A percentile compares a stretch with the other conserved stretches of the same genome.
Conservation (phyloP, 805 yeast genomes). For the Alloascoidea hylecoeti region DNA sequence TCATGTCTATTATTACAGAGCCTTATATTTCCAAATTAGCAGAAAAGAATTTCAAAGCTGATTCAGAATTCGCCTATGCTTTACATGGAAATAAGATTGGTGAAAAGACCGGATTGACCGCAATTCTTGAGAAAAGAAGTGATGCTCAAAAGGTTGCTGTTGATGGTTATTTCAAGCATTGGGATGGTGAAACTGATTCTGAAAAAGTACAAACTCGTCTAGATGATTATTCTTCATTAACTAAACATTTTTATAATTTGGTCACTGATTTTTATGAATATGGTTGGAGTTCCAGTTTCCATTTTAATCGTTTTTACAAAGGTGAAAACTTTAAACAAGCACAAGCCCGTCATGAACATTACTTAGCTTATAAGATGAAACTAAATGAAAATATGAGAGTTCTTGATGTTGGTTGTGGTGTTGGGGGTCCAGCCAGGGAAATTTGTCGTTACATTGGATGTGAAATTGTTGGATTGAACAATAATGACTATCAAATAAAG, state of each 20-base stretch:
- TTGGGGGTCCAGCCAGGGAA: constrained; percentile 86
- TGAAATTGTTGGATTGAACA: constrained; percentile 64
- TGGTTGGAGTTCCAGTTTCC: constrained; percentile 99
- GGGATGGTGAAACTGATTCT: constrained; percentile 70
- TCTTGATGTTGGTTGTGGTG: constrained; percentile 85
- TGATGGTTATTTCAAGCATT: constrained; percentile 68
- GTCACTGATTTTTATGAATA: constrained; percentile 92
- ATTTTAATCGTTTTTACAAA: constrained; percentile 83
- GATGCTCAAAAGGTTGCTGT: constrained; percentile 56
- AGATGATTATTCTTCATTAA: constrained; percentile 61
- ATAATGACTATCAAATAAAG: constrained; percentile 77
- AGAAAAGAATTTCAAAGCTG: constrained; percentile 31
- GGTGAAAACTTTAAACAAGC: constrained; percentile 94
- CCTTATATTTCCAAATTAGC: too few relatives aligned
- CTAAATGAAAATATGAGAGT: constrained; percentile 58
- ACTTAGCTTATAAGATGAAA: constrained; percentile 61
- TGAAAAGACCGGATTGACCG: constrained; percentile 46
- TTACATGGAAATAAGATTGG: constrained; percentile 56
- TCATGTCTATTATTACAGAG: too few relatives aligned
- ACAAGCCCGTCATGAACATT: constrained; percentile 73
- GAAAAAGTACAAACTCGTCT: constrained; percentile 39
- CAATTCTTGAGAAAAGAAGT: constrained; percentile 51
- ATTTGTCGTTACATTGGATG: constrained; percentile 69
- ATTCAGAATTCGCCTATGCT: constrained; percentile 49
- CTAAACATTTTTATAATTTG: constrained; percentile 74